Evolutionary conservation across 805 yeast genomes (phyloP).

Genomic region (Clavispora vitiphila): DNA sequence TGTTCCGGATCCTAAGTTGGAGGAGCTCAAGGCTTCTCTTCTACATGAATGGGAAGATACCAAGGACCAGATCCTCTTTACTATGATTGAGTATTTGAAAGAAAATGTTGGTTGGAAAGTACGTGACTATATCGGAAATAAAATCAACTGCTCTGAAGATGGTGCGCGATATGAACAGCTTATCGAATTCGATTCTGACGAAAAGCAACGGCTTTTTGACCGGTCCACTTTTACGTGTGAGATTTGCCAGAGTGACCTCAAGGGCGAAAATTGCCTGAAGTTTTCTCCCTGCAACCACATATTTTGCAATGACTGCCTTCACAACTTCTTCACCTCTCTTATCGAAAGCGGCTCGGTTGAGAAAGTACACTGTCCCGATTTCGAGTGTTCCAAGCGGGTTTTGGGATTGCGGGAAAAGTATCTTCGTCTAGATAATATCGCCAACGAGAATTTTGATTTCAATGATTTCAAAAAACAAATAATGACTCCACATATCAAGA

Average conservation of each 20-base stretch:
- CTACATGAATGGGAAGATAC: slow-evolving; percentile 28
- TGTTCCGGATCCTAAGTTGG: slow-evolving; percentile 18
- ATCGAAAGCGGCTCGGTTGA: slow-evolving; percentile 47
- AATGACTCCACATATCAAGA: slow-evolving; percentile 38
- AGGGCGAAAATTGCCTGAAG: slow-evolving; percentile 37
- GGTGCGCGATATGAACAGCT: slow-evolving; percentile 10
- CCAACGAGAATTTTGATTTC: slow-evolving; percentile 17
- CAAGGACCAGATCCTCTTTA: slow-evolving; percentile 37
- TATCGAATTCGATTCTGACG: slow-evolving; percentile 18
- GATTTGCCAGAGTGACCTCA: slow-evolving; percentile 49
- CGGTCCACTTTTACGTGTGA: slow-evolving; percentile 43
- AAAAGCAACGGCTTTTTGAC: slow-evolving; percentile 22
- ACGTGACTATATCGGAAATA: slow-evolving; percentile 2
- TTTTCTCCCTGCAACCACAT: slow-evolving; percentile 23
- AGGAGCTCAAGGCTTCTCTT: slow-evolving; percentile 14
- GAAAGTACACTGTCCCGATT: slow-evolving; percentile 55
- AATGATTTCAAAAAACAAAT: slow-evolving; percentile 29
- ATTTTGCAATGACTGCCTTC: slow-evolving; percentile 13
- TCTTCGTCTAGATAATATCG: slow-evolving; percentile 13
- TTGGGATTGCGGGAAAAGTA: slow-evolving; percentile 14
- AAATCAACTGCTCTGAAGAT: slow-evolving; percentile 7
- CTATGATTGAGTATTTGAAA: slow-evolving; percentile 38
- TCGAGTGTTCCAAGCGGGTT: slow-evolving; percentile 36
- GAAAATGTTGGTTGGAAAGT: slow-evolving; percentile 4
- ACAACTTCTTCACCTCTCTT: slow-evolving; percentile 17